Base-by-base conservation (phyloP, 805 yeast genomes). In the Blastobotrys parvus region DNA sequence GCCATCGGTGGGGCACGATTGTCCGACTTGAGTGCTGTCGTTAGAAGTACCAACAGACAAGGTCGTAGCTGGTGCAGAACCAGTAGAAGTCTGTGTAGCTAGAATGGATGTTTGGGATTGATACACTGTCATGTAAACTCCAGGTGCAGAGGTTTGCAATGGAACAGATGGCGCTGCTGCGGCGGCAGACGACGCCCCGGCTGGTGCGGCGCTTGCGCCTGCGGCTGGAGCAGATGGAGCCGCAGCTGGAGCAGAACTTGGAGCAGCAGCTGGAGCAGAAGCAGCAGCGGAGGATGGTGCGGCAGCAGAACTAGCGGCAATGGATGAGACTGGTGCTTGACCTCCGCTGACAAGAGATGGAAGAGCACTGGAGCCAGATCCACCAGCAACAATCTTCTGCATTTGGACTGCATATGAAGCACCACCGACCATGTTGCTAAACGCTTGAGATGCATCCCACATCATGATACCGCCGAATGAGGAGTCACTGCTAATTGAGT, bases 361-460 rank as follows among this genome's bases (percentile, higher is more conserved):
- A 25, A 35, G 19, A 18, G 43, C 22, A 27, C 45, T 27, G 18
- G 51, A 31, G 31, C 45, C 21, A 17, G 52, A 32, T 22, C 50
- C 39, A 30, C 52, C 54, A 11, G 57, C 59, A 50, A 77, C 58
- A 35, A 72, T 56, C 21, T 58, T 46, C 58, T 74, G 74, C 60
- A 77, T 57, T 32, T 63, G 66, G 25, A 56, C 59, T 11, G 70
- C 71, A 47, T 70, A 74, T 11, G 70, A 48, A 20, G 49, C 55
- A 30, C 74, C 80, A 45, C 67, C 67, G 30, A 68, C 67, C 42
- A 70, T 67, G 50, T 75, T 70, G 46, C 68, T 61, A 54, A 72
- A 71, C 16, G 75, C 75, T 50, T 76, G 77, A 7, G 81, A 69
- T 13, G 87, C 84, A 52, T 87, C 95, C 97, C 97, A 89, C 47